phyloP scores from a whole-genome alignment of 2,329 filamentous ascomycete species.

The Fusarium incarnatum region DNA sequence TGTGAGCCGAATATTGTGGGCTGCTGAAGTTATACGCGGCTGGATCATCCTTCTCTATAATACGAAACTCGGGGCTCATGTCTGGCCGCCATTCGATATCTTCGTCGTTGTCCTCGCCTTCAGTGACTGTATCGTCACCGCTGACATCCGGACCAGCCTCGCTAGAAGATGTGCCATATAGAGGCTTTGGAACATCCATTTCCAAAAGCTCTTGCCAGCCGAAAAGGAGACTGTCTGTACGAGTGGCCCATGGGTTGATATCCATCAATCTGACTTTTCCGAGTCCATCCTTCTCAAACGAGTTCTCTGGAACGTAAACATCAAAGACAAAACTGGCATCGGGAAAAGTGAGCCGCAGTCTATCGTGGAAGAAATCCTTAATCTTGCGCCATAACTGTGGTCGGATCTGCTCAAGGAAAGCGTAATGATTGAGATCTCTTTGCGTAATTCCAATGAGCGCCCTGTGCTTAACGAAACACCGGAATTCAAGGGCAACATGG shows the following conservation, averaged over 20 bases:
- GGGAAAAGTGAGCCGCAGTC: conserved; percentile 80
- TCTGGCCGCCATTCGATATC: conserved; percentile 65
- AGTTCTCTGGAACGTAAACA: conserved; percentile 84
- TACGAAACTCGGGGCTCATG: conserved; percentile 79
- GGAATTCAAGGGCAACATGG: conserved; percentile 92
- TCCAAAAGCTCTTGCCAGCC: conserved; percentile 88
- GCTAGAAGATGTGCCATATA: conserved; percentile 60
- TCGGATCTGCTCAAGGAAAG: conserved; percentile 76
- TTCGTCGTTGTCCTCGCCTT: conserved; percentile 54
- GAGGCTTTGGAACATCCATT: conserved; percentile 70
- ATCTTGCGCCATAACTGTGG: conserved; percentile 76
- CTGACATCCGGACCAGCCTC: conserved; percentile 51
- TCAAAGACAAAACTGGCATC: conserved; percentile 91
- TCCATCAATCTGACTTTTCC: conserved; percentile 88
- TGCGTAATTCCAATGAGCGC: conserved; percentile 86
- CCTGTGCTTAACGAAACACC: conserved; percentile 90
- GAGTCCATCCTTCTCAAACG: conserved; percentile 66
- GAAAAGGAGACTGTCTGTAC: conserved; percentile 90
- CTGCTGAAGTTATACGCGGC: conserved; percentile 88
- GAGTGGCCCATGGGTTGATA: conserved; percentile 92
- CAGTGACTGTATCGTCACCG: conserved; percentile 53
- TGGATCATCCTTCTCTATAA: conserved; percentile 86
- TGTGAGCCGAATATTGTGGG: conserved; percentile 93
- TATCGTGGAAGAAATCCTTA: conserved; percentile 79
- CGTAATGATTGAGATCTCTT: conserved; percentile 89